Evolutionary conservation across 768 basidiomycete genomes (phyloP), one percentile per base, ranked within the genome.

Genomic region (Terana coerulea): DNA sequence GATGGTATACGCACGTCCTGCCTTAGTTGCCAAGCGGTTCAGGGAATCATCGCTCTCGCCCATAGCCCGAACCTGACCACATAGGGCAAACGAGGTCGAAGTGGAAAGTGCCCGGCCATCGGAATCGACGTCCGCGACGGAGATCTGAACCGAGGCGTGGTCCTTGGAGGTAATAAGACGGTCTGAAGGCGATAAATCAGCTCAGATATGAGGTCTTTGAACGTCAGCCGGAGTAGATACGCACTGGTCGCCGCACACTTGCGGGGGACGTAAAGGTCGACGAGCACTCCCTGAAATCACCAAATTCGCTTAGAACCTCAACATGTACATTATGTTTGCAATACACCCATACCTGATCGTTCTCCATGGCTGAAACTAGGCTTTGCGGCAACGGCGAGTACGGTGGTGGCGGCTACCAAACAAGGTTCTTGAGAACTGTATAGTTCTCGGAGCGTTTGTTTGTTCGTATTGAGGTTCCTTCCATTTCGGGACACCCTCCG

Each of bases 201-300:
- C 33, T 34, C 30, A 41, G 25, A 6, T 7, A 11, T 35, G 15
- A 6, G n/a, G n/a, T n/a, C n/a, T n/a, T n/a, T n/a, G 5, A 4
- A 34, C 12, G n/a, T 33, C 47, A n/a, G 30, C 17, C 19, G n/a
- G 31, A 34, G 15, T 8, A 19, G 54, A 53, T 53, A 83, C 91
- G 69, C 67, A 97, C 94, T 95, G 63, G 94, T 95, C 49, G 95
- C 94, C 68, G 93, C 84, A 72, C 97, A 98, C 75, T 98, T 98
- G 81, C 97, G 91, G 73, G 97, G 97, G 68, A 98, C 95, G 78
- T 99, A 99, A 75, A 99, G 94, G 81, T 98, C 97, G 68, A 99
- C 97, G 72, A 99, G 95, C 70, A 91, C 79, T 75, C 97, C 95
- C 91, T 97, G 56, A 34, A 51, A 31, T 33, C 37, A 47, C 4